These are phyloP conservation scores for Pseudomonodictys pantanalensis DNA, from an alignment of 495 filamentous ascomycete genomes.

Conservation along the genomic window DNA sequence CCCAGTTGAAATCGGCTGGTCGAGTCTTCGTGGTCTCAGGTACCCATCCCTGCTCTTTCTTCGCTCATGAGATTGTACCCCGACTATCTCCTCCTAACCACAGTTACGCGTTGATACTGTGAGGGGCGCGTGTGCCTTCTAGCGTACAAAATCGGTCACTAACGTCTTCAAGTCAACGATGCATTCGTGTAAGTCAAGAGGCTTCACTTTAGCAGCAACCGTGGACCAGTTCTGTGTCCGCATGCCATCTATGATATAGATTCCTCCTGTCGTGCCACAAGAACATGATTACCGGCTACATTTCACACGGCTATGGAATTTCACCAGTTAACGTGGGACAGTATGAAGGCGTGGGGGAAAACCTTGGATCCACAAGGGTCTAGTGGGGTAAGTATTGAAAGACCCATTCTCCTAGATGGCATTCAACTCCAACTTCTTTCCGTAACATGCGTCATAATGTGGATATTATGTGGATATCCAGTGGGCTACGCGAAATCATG, in stretches of 20 bases:
- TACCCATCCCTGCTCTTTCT: background rate
- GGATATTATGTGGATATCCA: too few relatives aligned
- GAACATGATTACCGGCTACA: background rate
- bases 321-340: constrained; percentile 36
- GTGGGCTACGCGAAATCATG: too few relatives aligned
- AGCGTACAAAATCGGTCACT: too few relatives aligned
- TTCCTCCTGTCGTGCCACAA: background rate
- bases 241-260: background rate
- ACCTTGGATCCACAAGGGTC: constrained; percentile 67
- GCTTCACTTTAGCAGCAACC: too few relatives aligned
- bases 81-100: too few relatives aligned
- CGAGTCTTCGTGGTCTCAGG: constrained; percentile 70
- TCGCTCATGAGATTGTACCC: constrained; percentile 38
- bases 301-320: background rate
- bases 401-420: too few relatives aligned
- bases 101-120: too few relatives aligned
- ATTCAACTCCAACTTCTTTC: too few relatives aligned
- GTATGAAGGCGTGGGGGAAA: constrained; percentile 83
- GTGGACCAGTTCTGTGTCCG: too few relatives aligned
- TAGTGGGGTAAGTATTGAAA: constrained; percentile 73
- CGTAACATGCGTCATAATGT: too few relatives aligned
- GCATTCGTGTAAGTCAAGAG: constrained; percentile 74
- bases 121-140: too few relatives aligned
- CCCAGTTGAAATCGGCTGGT: constrained; percentile 69
- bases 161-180: constrained; percentile 74